These are phyloP conservation scores for Trichophyton simii DNA, from an alignment of 2,329 filamentous ascomycete genomes.

Conservation along the genomic window DNA sequence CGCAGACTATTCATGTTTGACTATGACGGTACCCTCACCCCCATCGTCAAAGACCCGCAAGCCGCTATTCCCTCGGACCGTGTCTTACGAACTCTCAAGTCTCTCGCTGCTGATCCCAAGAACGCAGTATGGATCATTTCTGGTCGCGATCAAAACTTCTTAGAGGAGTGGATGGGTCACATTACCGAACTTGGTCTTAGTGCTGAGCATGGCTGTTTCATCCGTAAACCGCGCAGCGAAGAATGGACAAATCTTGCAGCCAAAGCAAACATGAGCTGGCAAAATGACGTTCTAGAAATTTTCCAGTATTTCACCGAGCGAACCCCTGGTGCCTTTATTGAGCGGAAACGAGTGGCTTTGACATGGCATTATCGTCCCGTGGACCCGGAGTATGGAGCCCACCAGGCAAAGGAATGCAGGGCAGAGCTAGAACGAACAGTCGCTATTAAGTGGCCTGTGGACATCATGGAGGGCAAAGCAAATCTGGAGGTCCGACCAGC, in stretches of 20 bases:
- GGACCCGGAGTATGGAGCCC: conserved; percentile 70
- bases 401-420: conserved; percentile 69
- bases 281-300: conserved; percentile 65
- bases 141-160: conserved; percentile 81
- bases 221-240: conserved; percentile 62
- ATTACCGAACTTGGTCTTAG: conserved; percentile 82
- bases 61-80: conserved; percentile 78
- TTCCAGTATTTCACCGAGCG: conserved; percentile 83
- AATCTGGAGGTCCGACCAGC: conserved; percentile 94
- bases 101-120: conserved; percentile 61
- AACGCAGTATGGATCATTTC: conserved; percentile 99
- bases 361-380: conserved; percentile 96
- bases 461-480: conserved; percentile 94
- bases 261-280: conserved; percentile 83
- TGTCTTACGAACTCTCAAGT: conserved; percentile 66
- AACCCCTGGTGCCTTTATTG: conserved; percentile 81
- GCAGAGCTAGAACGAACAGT: conserved; percentile 68
- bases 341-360: conserved; percentile 83
- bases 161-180: conserved; percentile 84
- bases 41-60: conserved; percentile 83
- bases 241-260: conserved; percentile 85
- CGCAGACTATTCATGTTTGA: conserved; percentile 96
- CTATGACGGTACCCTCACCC: conserved; percentile 92
- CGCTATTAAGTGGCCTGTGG: conserved; percentile 70
- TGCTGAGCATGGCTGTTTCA: conserved; percentile 93